Conservation (phyloP, 73 alveolate species). For the Paramecium primaurelia region DNA sequence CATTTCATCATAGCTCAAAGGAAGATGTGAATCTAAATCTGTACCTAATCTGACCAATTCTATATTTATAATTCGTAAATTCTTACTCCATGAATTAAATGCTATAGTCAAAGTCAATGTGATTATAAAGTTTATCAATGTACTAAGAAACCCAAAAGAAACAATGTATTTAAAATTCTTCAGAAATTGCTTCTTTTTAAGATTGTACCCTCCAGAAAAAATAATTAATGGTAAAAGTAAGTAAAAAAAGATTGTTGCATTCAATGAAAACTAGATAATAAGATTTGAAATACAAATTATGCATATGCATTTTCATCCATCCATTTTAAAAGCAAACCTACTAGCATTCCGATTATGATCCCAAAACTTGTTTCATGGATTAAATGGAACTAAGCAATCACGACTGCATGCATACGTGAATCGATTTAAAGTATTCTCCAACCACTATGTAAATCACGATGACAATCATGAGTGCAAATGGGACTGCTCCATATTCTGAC, state of each 20-base stretch:
- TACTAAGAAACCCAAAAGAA: constrained; percentile 46
- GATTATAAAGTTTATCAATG: constrained; percentile 31
- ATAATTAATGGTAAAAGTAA: constrained; percentile 52
- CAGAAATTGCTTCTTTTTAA: constrained; percentile 46
- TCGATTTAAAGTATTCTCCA: constrained; percentile 39
- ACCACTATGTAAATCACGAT: not conserved
- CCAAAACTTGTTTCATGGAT: constrained; percentile 63
- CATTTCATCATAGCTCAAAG: constrained; percentile 7
- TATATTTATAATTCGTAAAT: not conserved
- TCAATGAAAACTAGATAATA: constrained; percentile 15
- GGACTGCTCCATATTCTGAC: constrained; percentile 44
- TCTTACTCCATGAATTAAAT: constrained; percentile 10
- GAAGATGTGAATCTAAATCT: not conserved
- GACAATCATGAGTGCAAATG: constrained; percentile 16
- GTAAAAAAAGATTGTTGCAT: constrained; percentile 39
- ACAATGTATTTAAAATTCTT: constrained; percentile 45
- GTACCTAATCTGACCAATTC: constrained; percentile 39
- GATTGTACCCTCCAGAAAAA: constrained; percentile 57
- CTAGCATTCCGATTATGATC: constrained; percentile 31
- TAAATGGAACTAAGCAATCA: constrained; percentile 40
- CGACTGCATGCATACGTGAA: not conserved
- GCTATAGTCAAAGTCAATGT: constrained; percentile 37
- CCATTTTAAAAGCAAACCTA: constrained; percentile 33
- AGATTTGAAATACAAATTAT: not conserved
- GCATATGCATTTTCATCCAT: constrained; percentile 39